These are phyloP conservation scores for Herpetospermum pedunculosum DNA, from an alignment of 306 rosid genomes.

Conservation along the genomic window DNA sequence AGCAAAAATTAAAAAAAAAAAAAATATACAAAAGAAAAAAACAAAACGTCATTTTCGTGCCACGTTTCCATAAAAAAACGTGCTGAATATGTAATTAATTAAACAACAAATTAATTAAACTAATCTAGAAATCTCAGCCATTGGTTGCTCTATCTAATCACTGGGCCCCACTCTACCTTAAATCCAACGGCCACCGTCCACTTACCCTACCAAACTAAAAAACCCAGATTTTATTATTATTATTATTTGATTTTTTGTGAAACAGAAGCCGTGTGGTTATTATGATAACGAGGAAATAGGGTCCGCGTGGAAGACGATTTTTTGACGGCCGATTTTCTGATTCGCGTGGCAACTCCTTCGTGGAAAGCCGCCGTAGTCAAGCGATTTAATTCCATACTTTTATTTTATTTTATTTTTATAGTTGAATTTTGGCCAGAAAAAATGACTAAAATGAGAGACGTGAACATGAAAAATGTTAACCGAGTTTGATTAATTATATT, in stretches of 20 bases:
- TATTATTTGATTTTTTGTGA: too few species aligned
- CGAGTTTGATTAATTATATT: too few species aligned
- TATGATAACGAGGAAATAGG: not conserved
- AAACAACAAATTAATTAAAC: not conserved
- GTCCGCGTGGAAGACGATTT: constrained; percentile 1
- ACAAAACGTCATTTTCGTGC: not conserved
- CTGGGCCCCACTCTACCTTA: not conserved
- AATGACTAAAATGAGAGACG: too few species aligned
- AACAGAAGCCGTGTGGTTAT: not conserved
- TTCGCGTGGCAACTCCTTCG: not conserved
- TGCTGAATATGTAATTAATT: not conserved
- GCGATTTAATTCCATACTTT: too few species aligned
- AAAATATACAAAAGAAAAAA: not conserved
- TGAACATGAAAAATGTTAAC: too few species aligned
- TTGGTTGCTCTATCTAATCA: not conserved
- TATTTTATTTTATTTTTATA: too few species aligned
- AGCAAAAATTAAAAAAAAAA: not conserved
- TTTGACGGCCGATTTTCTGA: not conserved
- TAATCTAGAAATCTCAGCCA: not conserved
- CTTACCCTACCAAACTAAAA: too few species aligned
- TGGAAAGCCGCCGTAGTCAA: not conserved
- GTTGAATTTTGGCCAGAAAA: too few species aligned
- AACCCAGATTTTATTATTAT: too few species aligned
- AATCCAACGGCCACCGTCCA: not conserved
- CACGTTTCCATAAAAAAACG: constrained; percentile 4